Percentiles rank a stretch among this genome's conserved stretches.
Evolutionary conservation across 2,329 filamentous ascomycete genomes (phyloP).

Genomic region (Venturia asperata): DNA sequence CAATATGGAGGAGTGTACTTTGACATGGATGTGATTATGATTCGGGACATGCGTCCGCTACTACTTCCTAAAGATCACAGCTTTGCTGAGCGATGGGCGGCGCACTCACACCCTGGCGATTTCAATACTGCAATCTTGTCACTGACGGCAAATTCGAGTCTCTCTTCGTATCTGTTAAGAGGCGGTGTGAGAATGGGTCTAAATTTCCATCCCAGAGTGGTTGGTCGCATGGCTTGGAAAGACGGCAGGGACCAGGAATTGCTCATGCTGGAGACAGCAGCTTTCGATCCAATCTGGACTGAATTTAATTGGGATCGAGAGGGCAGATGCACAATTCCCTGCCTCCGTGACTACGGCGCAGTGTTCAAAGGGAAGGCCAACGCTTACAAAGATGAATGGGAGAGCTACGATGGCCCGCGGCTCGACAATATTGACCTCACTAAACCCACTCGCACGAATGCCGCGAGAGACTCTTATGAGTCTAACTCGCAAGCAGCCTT

Average conservation of each 20-base stretch:
- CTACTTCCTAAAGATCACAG: constrained; percentile 45
- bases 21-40: constrained; percentile 51
- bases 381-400: constrained; percentile 46
- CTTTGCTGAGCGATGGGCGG: constrained; percentile 51
- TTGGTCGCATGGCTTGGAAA: constrained; percentile 51
- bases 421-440: constrained; percentile 32
- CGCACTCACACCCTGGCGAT: constrained; percentile 46
- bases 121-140: constrained; percentile 54
- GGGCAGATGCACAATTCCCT: constrained; percentile 48
- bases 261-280: constrained; percentile 50
- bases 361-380: constrained; percentile 45
- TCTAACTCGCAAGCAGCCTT: constrained; percentile 15
- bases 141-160: constrained; percentile 47
- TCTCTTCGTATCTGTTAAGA: constrained; percentile 49
- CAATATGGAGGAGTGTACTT: constrained; percentile 49
- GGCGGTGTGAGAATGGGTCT: constrained; percentile 52
- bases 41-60: constrained; percentile 49
- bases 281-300: constrained; percentile 52
- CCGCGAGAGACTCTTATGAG: constrained; percentile 7
- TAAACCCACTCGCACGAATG: constrained; percentile 17
- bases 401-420: constrained; percentile 43
- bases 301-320: constrained; percentile 49
- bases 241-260: constrained; percentile 48
- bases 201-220: constrained; percentile 50
- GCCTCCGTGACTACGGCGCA: constrained; percentile 46